These are phyloP conservation scores for Vitis labrusca DNA, from an alignment of 164 flowering plant genomes.

Conservation along the genomic window DNA sequence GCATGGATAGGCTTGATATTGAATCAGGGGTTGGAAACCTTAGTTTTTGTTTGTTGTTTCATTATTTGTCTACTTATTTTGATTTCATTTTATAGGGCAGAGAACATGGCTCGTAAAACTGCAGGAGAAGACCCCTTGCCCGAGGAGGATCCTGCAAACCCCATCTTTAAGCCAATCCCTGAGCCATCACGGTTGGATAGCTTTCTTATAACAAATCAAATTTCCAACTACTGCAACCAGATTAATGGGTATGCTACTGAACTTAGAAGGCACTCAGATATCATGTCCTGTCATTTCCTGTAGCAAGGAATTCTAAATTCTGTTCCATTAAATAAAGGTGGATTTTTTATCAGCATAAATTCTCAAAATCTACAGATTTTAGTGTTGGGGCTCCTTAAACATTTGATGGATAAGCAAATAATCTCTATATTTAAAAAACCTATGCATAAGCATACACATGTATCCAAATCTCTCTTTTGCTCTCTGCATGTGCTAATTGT, in stretches of 20 bases:
- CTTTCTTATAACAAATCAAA: conserved; percentile 66
- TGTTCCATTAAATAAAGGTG: neutral
- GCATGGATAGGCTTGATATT: neutral
- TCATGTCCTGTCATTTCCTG: too few species aligned
- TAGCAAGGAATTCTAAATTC: neutral
- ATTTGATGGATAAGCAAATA: neutral
- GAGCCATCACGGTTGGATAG: conserved; percentile 96
- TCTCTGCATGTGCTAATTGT: too few species aligned
- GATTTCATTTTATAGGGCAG: conserved; percentile 48
- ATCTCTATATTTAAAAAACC: too few species aligned
- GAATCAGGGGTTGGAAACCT: neutral
- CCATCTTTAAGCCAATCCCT: conserved; percentile 84
- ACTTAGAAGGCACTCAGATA: neutral
- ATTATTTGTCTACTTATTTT: neutral
- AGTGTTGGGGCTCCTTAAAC: neutral
- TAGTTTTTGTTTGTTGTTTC: neutral
- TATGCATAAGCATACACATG: too few species aligned
- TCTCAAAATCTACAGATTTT: neutral
- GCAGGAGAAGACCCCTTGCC: conserved; percentile 97
- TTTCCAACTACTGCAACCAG: conserved; percentile 86
- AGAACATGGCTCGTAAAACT: conserved; percentile 83
- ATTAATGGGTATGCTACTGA: conserved; percentile 76
- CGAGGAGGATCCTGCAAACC: conserved; percentile 94
- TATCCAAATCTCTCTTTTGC: too few species aligned
- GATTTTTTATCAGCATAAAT: neutral